phyloP scores from a whole-genome alignment of 768 basidiomycete species.

The Hericium coralloides region DNA sequence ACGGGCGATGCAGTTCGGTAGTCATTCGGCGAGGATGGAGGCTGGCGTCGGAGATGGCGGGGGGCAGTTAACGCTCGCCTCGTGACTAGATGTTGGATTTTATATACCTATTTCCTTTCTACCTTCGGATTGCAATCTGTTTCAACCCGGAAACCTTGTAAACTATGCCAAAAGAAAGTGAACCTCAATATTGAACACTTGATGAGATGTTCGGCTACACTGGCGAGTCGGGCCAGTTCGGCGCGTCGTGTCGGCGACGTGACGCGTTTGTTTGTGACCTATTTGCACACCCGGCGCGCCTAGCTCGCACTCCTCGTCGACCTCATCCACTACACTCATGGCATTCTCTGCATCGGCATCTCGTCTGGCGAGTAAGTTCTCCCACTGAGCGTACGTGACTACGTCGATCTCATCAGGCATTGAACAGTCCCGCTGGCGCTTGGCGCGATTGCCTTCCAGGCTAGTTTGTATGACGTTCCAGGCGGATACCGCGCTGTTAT shows the following conservation, averaged over 20 bases:
- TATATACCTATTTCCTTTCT: no score
- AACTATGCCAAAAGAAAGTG: no score
- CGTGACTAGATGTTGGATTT: no score
- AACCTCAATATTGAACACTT: no score
- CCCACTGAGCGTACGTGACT: slow-evolving; percentile 9
- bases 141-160: no score
- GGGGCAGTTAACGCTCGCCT: slow-evolving; percentile 23
- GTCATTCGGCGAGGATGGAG: slow-evolving; percentile 78
- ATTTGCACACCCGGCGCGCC: neutral
- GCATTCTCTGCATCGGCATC: slow-evolving; percentile 27
- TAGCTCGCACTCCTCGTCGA: neutral
- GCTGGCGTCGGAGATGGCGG: slow-evolving; percentile 39
- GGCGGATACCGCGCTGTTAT: slow-evolving; percentile 92
- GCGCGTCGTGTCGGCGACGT: neutral
- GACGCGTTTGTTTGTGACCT: neutral
- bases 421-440: slow-evolving; percentile 57
- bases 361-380: slow-evolving; percentile 41
- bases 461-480: slow-evolving; percentile 53
- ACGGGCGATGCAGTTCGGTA: slow-evolving; percentile 96
- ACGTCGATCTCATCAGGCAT: slow-evolving; percentile 26
- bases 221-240: no score
- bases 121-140: no score
- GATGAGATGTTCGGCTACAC: no score
- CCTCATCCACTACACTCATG: neutral
- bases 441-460: slow-evolving; percentile 34